Conservation (phyloP, 148 eudicot species). For the Selenicereus undatus region DNA sequence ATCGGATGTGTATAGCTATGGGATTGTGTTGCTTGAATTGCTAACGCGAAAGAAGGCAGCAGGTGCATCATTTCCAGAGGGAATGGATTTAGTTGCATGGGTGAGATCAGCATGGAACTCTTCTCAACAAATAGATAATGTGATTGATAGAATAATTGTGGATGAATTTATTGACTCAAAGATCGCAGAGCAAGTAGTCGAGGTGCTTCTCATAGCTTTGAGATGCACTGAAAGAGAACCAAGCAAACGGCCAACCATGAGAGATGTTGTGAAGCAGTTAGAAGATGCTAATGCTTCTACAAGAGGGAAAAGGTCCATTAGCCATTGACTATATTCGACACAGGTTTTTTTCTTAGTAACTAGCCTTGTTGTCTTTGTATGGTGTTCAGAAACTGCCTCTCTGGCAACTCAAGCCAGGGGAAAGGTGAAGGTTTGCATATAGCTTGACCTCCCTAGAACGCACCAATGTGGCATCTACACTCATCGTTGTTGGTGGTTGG, state of each 20-base stretch:
- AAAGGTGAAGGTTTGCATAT: neutral
- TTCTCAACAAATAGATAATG: slow-evolving; percentile 32
- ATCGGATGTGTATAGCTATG: slow-evolving; percentile 76
- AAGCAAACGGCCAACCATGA: slow-evolving; percentile 62
- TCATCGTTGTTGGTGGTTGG: neutral
- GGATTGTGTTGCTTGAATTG: slow-evolving; percentile 64
- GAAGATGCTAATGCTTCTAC: slow-evolving; percentile 28
- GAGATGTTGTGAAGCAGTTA: slow-evolving; percentile 64
- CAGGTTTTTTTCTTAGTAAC: slow-evolving; percentile 7
- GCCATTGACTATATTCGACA: neutral
- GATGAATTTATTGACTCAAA: slow-evolving; percentile 48
- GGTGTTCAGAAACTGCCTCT: neutral
- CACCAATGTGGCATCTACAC: neutral
- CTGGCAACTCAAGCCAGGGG: neutral
- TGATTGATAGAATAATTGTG: slow-evolving; percentile 41
- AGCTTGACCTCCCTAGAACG: neutral
- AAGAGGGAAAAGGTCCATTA: slow-evolving; percentile 21
- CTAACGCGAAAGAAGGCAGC: slow-evolving; percentile 50
- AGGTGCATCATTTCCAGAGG: slow-evolving; percentile 43
- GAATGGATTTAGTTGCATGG: slow-evolving; percentile 54
- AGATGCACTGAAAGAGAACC: slow-evolving; percentile 61
- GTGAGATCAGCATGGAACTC: slow-evolving; percentile 38
- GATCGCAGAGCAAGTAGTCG: slow-evolving; percentile 45
- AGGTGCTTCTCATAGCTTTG: slow-evolving; percentile 50
- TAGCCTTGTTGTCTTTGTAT: neutral